Base-by-base conservation (phyloP, 2,329 filamentous ascomycete species). In the Cordyceps pruinosa region DNA sequence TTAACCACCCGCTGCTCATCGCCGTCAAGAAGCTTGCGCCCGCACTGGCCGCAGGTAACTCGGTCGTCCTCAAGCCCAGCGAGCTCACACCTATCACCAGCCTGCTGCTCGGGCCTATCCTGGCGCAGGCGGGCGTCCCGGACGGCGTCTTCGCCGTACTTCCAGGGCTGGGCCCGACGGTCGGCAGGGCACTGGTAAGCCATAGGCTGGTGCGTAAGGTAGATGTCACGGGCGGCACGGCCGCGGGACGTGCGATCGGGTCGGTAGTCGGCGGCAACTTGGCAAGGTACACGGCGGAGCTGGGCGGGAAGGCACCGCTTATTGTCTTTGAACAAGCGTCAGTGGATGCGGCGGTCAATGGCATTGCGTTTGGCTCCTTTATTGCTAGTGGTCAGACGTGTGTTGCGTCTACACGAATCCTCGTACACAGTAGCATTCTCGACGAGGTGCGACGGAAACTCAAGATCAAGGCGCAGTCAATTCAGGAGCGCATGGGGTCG, bases 171-270 rank as follows among this genome's bases (percentile, higher is more conserved):
- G 83, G 83, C 1, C 59, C 66, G 0, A 72, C 72, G 1, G 84
- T 82, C 0, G 81, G 81, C 10, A 73, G 71, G n/a, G 74, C 75
- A 0, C 74, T 85, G 4, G 79, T 78, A 13, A 69, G 79, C 28
- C 86, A 80, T 57, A 69, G 69, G 2, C 68, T 77, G 2, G 71
- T 81, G 2, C 73, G 81, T 70, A 90, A 90, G 74, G 80, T 90
- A 57, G 87, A 88, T 62, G 85, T 91, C 64, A 90, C 87, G 37
- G 87, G 88, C 44, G 87, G 86, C n/a, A 90, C 87, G 23, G 73
- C 75, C n/a, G 84, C 87, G 19, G 87, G 86, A 5, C 77, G 84
- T 58, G 80, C 81, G 35, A 88, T 90, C 64, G 85, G 88, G 61
- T 77, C 83, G 44, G 78, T 86, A 41, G 85, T 82, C 26, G 81